Evolutionary conservation across 2,329 filamentous ascomycete genomes (phyloP).

Genomic region (Penicillium sp.): DNA sequence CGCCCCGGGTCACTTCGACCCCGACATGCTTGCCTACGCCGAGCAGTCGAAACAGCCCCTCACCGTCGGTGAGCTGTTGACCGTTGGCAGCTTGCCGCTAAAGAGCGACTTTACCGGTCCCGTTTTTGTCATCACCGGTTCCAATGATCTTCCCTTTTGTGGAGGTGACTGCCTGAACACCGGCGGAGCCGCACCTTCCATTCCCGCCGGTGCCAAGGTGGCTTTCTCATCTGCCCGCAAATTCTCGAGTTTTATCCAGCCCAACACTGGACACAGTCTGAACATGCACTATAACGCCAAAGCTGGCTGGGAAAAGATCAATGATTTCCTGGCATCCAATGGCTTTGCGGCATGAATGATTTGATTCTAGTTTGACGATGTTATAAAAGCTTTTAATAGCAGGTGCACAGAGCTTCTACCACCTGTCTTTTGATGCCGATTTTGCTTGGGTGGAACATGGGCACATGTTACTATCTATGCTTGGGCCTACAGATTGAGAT

Average conservation of each 20-base stretch:
- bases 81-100: constrained; percentile 9
- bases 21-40: constrained; percentile 8
- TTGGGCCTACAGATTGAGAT: too few species aligned
- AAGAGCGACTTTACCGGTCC: constrained; percentile 19
- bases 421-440: too few species aligned
- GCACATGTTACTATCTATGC: too few species aligned
- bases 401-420: too few species aligned
- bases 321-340: constrained; percentile 4
- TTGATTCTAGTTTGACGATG: background rate
- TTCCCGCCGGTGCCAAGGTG: constrained; percentile 11
- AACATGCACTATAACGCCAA: constrained; percentile 28
- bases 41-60: constrained; percentile 25
- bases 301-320: constrained; percentile 19
- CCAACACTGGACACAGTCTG: constrained; percentile 26
- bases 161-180: constrained; percentile 25
- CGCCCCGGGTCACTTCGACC: constrained; percentile 13
- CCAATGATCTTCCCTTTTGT: constrained; percentile 22
- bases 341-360: background rate
- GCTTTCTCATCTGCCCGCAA: constrained; percentile 16
- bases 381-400: too few species aligned
- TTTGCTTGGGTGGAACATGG: too few species aligned
- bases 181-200: constrained; percentile 10
- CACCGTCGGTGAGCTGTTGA: constrained; percentile 25
- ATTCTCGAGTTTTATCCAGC: constrained; percentile 24
- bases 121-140: constrained; percentile 24